Conservation (phyloP, 495 filamentous ascomycete species). For the Aspergillus nidulans region DNA sequence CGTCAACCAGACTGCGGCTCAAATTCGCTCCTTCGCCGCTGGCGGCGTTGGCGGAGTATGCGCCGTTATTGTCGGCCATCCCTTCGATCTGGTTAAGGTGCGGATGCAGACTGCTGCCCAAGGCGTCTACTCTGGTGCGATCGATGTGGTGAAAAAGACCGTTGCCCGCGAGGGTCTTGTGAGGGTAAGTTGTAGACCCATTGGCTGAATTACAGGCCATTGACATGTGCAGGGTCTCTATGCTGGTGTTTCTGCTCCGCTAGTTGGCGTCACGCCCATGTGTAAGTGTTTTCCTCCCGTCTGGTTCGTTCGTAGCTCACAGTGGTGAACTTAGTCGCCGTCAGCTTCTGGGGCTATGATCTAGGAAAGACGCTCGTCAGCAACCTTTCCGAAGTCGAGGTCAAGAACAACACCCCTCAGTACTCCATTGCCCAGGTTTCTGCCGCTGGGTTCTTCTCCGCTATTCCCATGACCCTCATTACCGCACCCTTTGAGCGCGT, state of each 20-base stretch:
- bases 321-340: slow-evolving; percentile 63
- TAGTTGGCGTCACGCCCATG: slow-evolving; percentile 97
- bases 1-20: slow-evolving; percentile 41
- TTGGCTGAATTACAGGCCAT: background rate
- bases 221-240: slow-evolving; percentile 65
- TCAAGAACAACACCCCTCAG: slow-evolving; percentile 55
- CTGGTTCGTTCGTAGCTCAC: background rate
- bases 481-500: slow-evolving; percentile 98
- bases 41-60: slow-evolving; percentile 92
- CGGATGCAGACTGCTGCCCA: slow-evolving; percentile 92
- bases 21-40: slow-evolving; percentile 75
- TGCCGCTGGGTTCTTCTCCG: slow-evolving; percentile 93
- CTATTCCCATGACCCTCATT: slow-evolving; percentile 95
- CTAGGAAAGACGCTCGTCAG: slow-evolving; percentile 84
- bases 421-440: slow-evolving; percentile 85
- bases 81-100: slow-evolving; percentile 97
- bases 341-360: slow-evolving; percentile 98
- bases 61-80: slow-evolving; percentile 90
- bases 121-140: slow-evolving; percentile 83
- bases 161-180: slow-evolving; percentile 80
- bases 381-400: slow-evolving; percentile 55
- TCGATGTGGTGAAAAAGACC: slow-evolving; percentile 87
- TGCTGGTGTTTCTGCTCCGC: slow-evolving; percentile 91
- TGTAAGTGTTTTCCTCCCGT: slow-evolving; percentile 57
- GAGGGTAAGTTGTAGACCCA: slow-evolving; percentile 38